Conservation (phyloP, 345 rosid genomes). For the Litchi chinensis region DNA sequence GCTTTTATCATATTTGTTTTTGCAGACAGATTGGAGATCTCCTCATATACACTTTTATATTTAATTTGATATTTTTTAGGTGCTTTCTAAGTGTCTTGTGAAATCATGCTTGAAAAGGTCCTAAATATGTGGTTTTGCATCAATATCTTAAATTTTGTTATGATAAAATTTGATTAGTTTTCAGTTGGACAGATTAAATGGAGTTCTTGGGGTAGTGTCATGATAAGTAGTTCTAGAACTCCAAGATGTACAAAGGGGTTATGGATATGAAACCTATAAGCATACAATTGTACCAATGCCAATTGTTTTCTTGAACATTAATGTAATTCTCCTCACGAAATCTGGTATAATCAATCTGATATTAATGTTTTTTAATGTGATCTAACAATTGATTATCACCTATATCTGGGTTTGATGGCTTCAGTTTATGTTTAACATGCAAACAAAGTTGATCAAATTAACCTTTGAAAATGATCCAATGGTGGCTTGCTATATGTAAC, state of each 20-base stretch:
- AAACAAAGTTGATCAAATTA: not conserved
- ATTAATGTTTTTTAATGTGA: not conserved
- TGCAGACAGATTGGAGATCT: too few species aligned
- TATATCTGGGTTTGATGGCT: not conserved
- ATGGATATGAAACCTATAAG: not conserved
- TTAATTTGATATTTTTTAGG: too few species aligned
- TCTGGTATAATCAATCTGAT: not conserved
- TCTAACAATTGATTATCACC: not conserved
- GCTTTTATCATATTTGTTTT: too few species aligned
- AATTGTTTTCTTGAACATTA: not conserved
- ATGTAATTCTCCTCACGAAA: too few species aligned
- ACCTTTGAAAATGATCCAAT: not conserved
- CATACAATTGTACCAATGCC: not conserved
- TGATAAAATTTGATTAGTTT: too few species aligned
- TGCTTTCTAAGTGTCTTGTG: too few species aligned
- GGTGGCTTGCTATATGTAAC: conserved; percentile 36
- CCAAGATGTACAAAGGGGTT: not conserved
- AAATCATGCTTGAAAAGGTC: too few species aligned
- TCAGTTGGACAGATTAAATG: too few species aligned
- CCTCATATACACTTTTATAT: too few species aligned
- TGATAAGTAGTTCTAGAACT: not conserved
- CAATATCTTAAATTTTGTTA: too few species aligned
- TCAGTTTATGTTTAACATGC: not conserved
- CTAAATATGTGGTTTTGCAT: too few species aligned
- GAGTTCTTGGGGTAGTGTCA: too few species aligned